Evolutionary conservation across 345 rosid species (phyloP), one percentile per base, ranked within the genome.

Genomic region (Jatropha curcas): DNA sequence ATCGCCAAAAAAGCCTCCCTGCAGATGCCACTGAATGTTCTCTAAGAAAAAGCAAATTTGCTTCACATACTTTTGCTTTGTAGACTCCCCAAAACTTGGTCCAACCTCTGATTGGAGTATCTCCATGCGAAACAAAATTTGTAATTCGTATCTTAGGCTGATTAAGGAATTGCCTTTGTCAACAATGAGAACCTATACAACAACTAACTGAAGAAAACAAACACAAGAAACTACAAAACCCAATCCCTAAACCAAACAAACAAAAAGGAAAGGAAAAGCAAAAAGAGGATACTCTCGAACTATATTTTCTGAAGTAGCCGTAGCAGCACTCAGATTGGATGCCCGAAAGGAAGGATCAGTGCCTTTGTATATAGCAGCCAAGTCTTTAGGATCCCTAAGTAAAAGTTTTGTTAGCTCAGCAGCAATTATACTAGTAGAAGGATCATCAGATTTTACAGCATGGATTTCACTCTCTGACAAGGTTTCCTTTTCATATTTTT

Each of bases 101-200:
- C 92, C 86, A 64, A 88, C 71, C 75, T 89, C 86, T 57, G 87
- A 89, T 68, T 84, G 95, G 72, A 95, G 81, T 72, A 92, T 95
- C 81, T 91, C 99, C 98, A 95, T 87, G 10, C 99, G 90, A 68
- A 92, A 89, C 73, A 95, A 84, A 74, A 95, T 91, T 82, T 95
- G 98, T 78, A 91, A 66, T 86, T 95, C 99, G 60, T 84, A 91
- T 76, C 99, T 94, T 77, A 43, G 72, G 74, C 76, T 48, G 48
- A 74, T 86, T 86, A 90, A 90, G 86, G 94, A 85, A 86, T 8
- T 68, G 50, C 11, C 7, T 20, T 57, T 41, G 5, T 33, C 76
- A 64, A 55, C 17, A 43, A 27, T 41, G 1, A 45, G 59, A 67
- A 56, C 30, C 28, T 30, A 22, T 51, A 52, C 55, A 45, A 39